Conservation (phyloP, 352 stramenopile species). For the Aphanomyces invadans region DNA sequence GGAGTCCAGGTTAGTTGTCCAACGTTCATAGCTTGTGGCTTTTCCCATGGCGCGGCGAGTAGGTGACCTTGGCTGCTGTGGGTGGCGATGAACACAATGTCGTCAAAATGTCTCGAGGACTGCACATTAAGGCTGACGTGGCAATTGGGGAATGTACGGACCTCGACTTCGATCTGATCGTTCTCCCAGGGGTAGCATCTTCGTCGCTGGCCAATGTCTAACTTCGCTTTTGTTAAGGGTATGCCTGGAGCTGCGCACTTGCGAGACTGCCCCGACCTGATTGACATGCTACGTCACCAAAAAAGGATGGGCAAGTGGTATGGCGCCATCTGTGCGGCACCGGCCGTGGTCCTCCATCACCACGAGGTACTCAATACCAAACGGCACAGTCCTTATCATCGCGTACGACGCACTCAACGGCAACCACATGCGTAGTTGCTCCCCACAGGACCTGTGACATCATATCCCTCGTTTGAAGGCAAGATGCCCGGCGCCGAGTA, state of each 20-base stretch:
- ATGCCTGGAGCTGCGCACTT: conserved; percentile 60
- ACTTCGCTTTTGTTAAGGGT: too few species aligned
- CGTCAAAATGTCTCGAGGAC: conserved; percentile 64
- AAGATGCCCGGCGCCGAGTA: conserved; percentile 47
- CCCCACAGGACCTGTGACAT: conserved; percentile 36
- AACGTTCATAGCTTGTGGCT: too few species aligned
- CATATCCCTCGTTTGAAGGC: conserved; percentile 62
- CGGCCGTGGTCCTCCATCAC: conserved; percentile 54
- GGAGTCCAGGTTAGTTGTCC: conserved; percentile 53
- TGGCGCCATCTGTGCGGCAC: conserved; percentile 68
- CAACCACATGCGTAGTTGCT: conserved; percentile 31
- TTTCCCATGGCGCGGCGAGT: background rate
- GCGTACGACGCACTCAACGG: background rate
- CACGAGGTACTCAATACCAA: conserved; percentile 37
- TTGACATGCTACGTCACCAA: conserved; percentile 51
- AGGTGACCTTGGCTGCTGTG: conserved; percentile 58
- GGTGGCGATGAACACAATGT: conserved; percentile 49
- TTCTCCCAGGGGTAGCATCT: conserved; percentile 46
- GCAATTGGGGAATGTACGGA: conserved; percentile 54
- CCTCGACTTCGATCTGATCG: conserved; percentile 54
- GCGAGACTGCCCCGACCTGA: conserved; percentile 53
- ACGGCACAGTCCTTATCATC: too few species aligned
- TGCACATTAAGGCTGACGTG: conserved; percentile 58
- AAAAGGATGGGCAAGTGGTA: conserved; percentile 56
- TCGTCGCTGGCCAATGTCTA: too few species aligned